Conservation (phyloP, 176 grass and related monocot genomes). For the Avena sativa region DNA sequence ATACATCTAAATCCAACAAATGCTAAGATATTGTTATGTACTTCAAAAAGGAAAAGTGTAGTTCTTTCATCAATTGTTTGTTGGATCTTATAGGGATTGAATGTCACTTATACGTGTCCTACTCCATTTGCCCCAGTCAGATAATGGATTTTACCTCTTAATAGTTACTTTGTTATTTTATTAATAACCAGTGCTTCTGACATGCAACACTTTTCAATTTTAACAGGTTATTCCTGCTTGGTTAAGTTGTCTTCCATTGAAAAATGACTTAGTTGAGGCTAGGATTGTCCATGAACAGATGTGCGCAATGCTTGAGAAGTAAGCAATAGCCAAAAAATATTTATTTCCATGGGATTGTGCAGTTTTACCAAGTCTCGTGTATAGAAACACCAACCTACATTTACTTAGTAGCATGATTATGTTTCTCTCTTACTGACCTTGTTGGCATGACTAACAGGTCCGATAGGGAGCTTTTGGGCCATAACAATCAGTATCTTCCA, state of each 20-base stretch:
- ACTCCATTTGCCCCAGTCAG: neutral
- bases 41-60: neutral
- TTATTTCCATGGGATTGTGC: neutral
- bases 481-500: constrained; percentile 77
- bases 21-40: neutral
- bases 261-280: constrained; percentile 82
- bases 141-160: neutral
- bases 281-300: constrained; percentile 83
- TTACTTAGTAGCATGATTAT: constrained; percentile 4
- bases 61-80: constrained; percentile 19
- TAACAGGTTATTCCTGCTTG: constrained; percentile 75
- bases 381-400: constrained; percentile 17
- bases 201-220: constrained; percentile 14
- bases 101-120: constrained; percentile 18
- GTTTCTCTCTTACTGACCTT: neutral
- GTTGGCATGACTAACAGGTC: constrained; percentile 53
- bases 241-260: constrained; percentile 70
- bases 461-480: constrained; percentile 66
- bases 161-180: neutral
- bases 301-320: constrained; percentile 82
- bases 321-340: constrained; percentile 34
- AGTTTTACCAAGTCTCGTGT: constrained; percentile 33
- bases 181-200: constrained; percentile 27
- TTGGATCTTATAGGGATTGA: constrained; percentile 18
- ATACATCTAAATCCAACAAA: constrained; percentile 1